Evolutionary conservation across 73 alveolate species (phyloP).

Genomic region (Loxodes magnus): DNA sequence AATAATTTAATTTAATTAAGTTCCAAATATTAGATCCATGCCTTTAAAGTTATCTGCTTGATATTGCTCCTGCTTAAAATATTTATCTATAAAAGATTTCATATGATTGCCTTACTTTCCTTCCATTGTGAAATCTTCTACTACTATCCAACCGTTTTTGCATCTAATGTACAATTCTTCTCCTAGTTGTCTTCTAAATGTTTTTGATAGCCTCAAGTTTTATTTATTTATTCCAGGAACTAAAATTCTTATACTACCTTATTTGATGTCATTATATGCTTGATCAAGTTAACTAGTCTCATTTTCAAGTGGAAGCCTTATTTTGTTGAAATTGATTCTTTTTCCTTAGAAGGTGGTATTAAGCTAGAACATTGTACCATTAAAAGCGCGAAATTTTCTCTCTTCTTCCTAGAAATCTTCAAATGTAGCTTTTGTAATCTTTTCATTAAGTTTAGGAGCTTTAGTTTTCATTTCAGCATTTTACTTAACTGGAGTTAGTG

Average conservation of each 20-base stretch:
- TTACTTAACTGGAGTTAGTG: not conserved
- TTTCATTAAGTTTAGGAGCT: slow-evolving; percentile 13
- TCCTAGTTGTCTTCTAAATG: not conserved
- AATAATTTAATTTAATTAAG: too few species aligned
- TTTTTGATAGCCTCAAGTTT: not conserved
- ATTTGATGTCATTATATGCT: slow-evolving; percentile 2
- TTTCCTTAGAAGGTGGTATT: slow-evolving; percentile 6
- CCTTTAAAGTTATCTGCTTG: too few species aligned
- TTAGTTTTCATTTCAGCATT: not conserved
- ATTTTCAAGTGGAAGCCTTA: not conserved
- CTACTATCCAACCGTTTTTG: slow-evolving; percentile 8
- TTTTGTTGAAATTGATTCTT: slow-evolving; percentile 1
- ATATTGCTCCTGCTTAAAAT: not conserved
- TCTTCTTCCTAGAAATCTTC: slow-evolving; percentile 3
- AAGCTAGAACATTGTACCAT: slow-evolving; percentile 16
- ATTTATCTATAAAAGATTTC: not conserved
- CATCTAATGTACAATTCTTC: slow-evolving; percentile 16
- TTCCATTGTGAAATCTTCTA: not conserved
- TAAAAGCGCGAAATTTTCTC: slow-evolving; percentile 2
- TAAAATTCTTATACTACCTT: slow-evolving; percentile 13
- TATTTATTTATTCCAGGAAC: slow-evolving; percentile 4
- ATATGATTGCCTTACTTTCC: too few species aligned
- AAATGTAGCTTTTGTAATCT: not conserved
- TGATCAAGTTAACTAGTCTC: slow-evolving; percentile 3
- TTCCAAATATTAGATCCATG: too few species aligned